Percentiles rank a stretch among this genome's conserved stretches.
Evolutionary conservation across 2,329 filamentous ascomycete species (phyloP).

Genomic region (Sclerotinia trifoliorum): DNA sequence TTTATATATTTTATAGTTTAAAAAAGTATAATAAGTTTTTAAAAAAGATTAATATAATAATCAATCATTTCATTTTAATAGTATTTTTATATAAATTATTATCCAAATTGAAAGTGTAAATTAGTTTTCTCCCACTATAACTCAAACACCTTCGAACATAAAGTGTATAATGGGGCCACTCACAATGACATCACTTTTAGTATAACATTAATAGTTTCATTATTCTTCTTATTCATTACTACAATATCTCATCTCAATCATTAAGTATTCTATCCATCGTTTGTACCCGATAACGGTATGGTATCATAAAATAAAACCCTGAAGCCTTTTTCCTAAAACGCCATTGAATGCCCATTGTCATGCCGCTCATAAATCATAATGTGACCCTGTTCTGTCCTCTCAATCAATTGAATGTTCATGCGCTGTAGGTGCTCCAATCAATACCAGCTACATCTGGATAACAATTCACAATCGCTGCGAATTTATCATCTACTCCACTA

Average conservation of each 20-base stretch:
- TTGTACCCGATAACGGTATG: conserved; percentile 14
- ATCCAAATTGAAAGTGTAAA: too few relatives aligned
- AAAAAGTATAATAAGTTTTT: too few relatives aligned
- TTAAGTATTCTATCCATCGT: conserved; percentile 3
- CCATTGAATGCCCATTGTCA: not conserved
- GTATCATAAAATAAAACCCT: conserved; percentile 6
- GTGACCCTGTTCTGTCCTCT: not conserved
- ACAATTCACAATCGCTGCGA: conserved; percentile 43
- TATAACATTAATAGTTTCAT: not conserved
- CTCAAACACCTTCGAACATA: too few relatives aligned
- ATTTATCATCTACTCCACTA: conserved; percentile 44
- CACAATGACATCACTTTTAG: too few relatives aligned
- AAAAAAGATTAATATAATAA: too few relatives aligned
- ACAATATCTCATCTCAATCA: not conserved
- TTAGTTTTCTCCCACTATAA: too few relatives aligned
- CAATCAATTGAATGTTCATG: not conserved
- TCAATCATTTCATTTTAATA: too few relatives aligned
- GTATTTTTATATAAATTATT: too few relatives aligned
- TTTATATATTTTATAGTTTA: too few relatives aligned
- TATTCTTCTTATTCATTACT: not conserved
- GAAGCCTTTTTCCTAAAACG: not conserved
- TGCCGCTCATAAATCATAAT: conserved; percentile 9
- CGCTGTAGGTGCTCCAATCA: conserved; percentile 42
- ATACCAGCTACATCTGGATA: conserved; percentile 45
- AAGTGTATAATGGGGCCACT: too few relatives aligned